phyloP scores from a whole-genome alignment of 2,329 filamentous ascomycete species.

The Berkeleyomyces rouxiae region DNA sequence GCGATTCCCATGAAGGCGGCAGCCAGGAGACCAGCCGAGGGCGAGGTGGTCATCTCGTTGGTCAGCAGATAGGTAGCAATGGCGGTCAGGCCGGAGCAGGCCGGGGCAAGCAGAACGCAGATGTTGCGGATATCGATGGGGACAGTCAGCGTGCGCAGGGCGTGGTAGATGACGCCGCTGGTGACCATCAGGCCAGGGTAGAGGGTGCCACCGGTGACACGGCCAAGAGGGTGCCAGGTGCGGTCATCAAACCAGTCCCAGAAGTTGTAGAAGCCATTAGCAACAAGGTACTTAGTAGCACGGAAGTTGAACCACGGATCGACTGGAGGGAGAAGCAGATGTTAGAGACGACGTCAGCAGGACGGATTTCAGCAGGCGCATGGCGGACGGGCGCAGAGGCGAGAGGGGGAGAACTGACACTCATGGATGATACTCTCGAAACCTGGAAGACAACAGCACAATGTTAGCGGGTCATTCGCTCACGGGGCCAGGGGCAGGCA shows the following conservation, averaged over 20 bases:
- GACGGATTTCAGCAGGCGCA: slow-evolving; percentile 17
- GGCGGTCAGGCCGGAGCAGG: slow-evolving; percentile 84
- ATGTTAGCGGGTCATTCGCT: slow-evolving; percentile 19
- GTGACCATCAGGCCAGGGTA: slow-evolving; percentile 99
- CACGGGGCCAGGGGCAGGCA: slow-evolving; percentile 2
- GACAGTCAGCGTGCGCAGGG: slow-evolving; percentile 72
- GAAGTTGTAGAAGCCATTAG: slow-evolving; percentile 95
- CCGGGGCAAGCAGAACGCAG: slow-evolving; percentile 89
- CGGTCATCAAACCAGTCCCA: slow-evolving; percentile 99
- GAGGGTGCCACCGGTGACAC: slow-evolving; percentile 95
- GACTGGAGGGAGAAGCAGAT: slow-evolving; percentile 37
- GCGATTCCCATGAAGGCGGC: slow-evolving; percentile 95
- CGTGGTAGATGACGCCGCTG: slow-evolving; percentile 89
- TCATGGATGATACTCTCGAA: slow-evolving; percentile 99
- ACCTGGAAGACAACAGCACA: slow-evolving; percentile 31
- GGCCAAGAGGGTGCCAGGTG: slow-evolving; percentile 97
- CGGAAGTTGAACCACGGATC: slow-evolving; percentile 99
- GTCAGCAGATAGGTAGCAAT: slow-evolving; percentile 89
- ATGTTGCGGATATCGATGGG: slow-evolving; percentile 98
- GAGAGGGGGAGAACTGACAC: slow-evolving; percentile 47
- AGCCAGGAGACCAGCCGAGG: slow-evolving; percentile 85
- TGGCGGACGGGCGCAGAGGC: not conserved
- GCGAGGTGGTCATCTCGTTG: slow-evolving; percentile 90
- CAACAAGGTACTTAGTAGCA: slow-evolving; percentile 91
- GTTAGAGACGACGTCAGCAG: slow-evolving; percentile 8